Conservation (phyloP, 306 rosid genomes). For the Ormosia semicastrata region DNA sequence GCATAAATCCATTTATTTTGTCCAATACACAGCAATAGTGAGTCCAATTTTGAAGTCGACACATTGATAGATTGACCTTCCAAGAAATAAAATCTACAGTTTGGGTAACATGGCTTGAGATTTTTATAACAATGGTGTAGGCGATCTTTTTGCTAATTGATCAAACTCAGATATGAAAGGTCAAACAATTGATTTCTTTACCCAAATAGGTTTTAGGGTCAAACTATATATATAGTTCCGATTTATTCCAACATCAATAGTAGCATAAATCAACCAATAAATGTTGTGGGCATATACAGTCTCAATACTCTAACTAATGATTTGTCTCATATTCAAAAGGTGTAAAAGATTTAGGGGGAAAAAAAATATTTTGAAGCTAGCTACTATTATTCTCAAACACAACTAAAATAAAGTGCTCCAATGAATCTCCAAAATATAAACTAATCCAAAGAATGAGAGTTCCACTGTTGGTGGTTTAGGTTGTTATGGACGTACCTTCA, state of each 20-base stretch:
- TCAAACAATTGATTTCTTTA: neutral
- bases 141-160: neutral
- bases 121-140: neutral
- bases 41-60: constrained; percentile 8
- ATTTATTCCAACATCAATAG: neutral
- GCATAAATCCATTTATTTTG: constrained; percentile 5
- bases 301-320: too few species aligned
- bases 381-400: neutral
- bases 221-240: neutral
- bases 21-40: neutral
- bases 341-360: too few species aligned
- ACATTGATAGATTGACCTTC: constrained; percentile 24
- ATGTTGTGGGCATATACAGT: too few species aligned
- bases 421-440: neutral
- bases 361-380: neutral
- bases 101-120: neutral
- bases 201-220: neutral
- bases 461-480: neutral
- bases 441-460: neutral
- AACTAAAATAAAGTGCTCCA: neutral
- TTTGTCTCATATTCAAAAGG: too few species aligned
- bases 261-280: too few species aligned
- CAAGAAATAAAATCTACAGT: constrained; percentile 11
- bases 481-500: neutral
- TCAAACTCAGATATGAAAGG: constrained; percentile 2